Base-by-base conservation (phyloP, 768 basidiomycete species). In the Leucocoprinus sp. region DNA sequence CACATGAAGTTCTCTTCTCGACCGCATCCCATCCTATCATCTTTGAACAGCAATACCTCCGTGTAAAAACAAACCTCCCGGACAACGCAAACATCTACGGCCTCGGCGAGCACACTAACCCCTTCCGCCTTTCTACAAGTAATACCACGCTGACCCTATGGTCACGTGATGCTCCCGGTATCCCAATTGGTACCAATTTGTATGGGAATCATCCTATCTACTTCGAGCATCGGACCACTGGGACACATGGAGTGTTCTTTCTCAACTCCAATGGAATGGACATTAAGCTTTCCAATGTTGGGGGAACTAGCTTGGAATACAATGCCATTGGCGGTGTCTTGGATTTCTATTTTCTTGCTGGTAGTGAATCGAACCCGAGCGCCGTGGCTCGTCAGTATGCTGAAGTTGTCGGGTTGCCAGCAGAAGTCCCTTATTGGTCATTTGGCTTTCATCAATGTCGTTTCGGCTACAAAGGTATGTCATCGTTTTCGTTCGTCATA, bases 251-350 rank as follows among this genome's bases (percentile, higher is more conserved):
- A 12, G 82, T 86, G 24, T 75, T 84, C 55, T 58, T 86, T 0
- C 69, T 82, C 43, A 84, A 77, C 57, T 77, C 82, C 8, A 77
- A 83, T 52, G 84, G 84, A 0, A 85, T 87, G 81, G 84, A 88
- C 50, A 66, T 88, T 64, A 84, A 84, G 55, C 63, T 85, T 44
- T 71, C 69, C 19, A 64, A 70, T 37, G 61, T 60, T 8, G 50
- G 56, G 5, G 61, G 56, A n/a, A 66, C 69, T 7, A 60, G 73
- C 3, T 60, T 85, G 48, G 82, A 89, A 63, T 91, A 88, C 59
- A 80, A 85, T 50, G 73, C 76, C 24, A 82, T 91, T 52, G 87
- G 86, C 3, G 85, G 85, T 8, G 72, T 86, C 1, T 59, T 88
- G 23, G 85, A 88, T 58, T 80, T 88, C 52, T 84, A 86, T 66